Evolutionary conservation across 176 grass and related monocot species (phyloP).

Genomic region (Themeda triandra): DNA sequence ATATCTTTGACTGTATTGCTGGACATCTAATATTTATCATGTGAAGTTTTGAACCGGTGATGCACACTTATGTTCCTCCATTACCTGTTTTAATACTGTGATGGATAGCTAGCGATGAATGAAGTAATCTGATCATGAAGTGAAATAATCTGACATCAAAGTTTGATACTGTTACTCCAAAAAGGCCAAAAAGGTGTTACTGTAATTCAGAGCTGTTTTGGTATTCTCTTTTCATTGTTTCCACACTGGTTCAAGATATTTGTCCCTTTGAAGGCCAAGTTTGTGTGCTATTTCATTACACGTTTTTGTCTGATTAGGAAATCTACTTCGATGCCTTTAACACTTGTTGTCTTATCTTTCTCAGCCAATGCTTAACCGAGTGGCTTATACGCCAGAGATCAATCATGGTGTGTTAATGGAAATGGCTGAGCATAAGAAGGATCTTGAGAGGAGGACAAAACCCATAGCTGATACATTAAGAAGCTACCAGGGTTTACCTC

Average conservation of each 20-base stretch:
- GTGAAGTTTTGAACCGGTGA: neutral
- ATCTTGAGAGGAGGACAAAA: conserved; percentile 89
- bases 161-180: neutral
- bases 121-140: conserved; percentile 1
- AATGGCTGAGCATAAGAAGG: conserved; percentile 95
- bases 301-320: conserved; percentile 6
- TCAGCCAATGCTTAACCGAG: conserved; percentile 82
- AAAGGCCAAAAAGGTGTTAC: neutral
- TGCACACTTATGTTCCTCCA: neutral
- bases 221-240: neutral
- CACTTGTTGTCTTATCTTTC: conserved; percentile 27
- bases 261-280: neutral
- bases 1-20: neutral
- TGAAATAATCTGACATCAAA: neutral
- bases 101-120: conserved; percentile 1
- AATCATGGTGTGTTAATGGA: conserved; percentile 99
- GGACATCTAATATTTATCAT: neutral
- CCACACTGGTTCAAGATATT: neutral
- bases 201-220: neutral
- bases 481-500: too few relatives aligned
- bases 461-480: conserved; percentile 52
- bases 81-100: neutral
- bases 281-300: neutral
- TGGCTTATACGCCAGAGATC: conserved; percentile 93
- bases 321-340: conserved; percentile 1